Percentiles rank a stretch among this genome's conserved stretches.
Evolutionary conservation across 306 rosid genomes (phyloP).

Genomic region (Carpinus fangiana): DNA sequence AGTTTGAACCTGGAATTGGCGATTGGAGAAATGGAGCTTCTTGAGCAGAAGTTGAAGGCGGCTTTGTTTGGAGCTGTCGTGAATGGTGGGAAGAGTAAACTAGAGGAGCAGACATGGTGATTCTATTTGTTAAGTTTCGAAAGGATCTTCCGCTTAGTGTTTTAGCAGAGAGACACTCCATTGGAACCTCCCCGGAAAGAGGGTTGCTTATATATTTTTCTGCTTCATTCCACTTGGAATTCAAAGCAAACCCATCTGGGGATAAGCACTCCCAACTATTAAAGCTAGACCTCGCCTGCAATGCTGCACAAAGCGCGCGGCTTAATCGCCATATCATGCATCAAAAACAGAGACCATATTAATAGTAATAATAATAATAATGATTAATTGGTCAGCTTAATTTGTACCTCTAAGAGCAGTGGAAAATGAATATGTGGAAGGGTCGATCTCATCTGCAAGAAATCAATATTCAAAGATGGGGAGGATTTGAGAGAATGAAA

Average conservation of each 20-base stretch:
- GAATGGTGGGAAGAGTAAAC: slow-evolving; percentile 49
- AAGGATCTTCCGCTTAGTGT: slow-evolving; percentile 87
- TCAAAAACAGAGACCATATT: background rate
- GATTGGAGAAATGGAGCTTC: slow-evolving; percentile 46
- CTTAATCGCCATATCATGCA: background rate
- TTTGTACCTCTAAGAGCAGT: slow-evolving; percentile 76
- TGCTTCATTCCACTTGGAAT: slow-evolving; percentile 97
- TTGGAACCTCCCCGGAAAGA: slow-evolving; percentile 84
- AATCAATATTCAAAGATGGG: background rate
- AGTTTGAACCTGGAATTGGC: slow-evolving; percentile 63
- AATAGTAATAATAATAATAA: background rate
- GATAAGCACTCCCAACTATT: slow-evolving; percentile 74
- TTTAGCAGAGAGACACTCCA: slow-evolving; percentile 94
- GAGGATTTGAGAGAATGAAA: slow-evolving; percentile 3
- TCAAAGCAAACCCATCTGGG: slow-evolving; percentile 87
- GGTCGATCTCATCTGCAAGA: slow-evolving; percentile 86
- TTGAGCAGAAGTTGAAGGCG: slow-evolving; percentile 40
- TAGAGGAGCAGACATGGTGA: slow-evolving; percentile 73
- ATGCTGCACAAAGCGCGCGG: slow-evolving; percentile 50
- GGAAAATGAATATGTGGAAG: slow-evolving; percentile 87
- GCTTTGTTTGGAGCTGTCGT: slow-evolving; percentile 47
- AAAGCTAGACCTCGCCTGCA: slow-evolving; percentile 69
- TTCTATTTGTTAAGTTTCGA: slow-evolving; percentile 53
- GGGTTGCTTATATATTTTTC: slow-evolving; percentile 95
- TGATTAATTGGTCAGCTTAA: background rate